Conservation (phyloP, 2,329 filamentous ascomycete genomes). For the Cladophialophora carrionii region DNA sequence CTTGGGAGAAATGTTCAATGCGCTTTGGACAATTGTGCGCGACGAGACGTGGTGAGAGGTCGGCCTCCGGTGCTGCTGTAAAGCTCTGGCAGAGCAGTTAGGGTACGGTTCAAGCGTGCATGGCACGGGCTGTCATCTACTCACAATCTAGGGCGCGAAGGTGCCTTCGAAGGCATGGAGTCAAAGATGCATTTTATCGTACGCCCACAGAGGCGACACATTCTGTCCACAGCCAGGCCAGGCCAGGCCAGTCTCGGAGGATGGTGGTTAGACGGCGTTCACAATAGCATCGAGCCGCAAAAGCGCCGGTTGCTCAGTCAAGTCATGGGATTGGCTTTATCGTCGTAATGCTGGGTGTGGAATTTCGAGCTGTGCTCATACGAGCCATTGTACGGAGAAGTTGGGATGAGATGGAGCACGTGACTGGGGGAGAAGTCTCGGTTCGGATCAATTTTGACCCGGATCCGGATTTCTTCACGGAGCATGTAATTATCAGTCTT, state of each 20-base stretch:
- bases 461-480: too few relatives aligned
- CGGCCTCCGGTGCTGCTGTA: conserved; percentile 16
- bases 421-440: background rate
- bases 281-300: background rate
- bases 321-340: background rate
- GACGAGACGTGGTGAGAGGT: conserved; percentile 33
- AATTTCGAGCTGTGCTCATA: background rate
- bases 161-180: conserved; percentile 37
- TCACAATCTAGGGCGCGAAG: conserved; percentile 22
- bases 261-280: background rate
- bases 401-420: background rate
- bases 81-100: conserved; percentile 4
- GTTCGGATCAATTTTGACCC: too few relatives aligned
- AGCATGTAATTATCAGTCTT: too few relatives aligned
- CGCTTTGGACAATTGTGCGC: conserved; percentile 25
- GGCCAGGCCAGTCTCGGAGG: background rate
- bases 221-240: conserved; percentile 17
- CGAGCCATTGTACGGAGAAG: background rate
- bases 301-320: background rate
- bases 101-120: background rate
- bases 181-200: conserved; percentile 40
- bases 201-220: conserved; percentile 40
- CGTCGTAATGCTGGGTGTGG: background rate
- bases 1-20: conserved; percentile 29
- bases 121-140: background rate